These are phyloP conservation scores for Endogone sp. DNA, from an alignment of 192 early-diverging fungal species.

Conservation along the genomic window DNA sequence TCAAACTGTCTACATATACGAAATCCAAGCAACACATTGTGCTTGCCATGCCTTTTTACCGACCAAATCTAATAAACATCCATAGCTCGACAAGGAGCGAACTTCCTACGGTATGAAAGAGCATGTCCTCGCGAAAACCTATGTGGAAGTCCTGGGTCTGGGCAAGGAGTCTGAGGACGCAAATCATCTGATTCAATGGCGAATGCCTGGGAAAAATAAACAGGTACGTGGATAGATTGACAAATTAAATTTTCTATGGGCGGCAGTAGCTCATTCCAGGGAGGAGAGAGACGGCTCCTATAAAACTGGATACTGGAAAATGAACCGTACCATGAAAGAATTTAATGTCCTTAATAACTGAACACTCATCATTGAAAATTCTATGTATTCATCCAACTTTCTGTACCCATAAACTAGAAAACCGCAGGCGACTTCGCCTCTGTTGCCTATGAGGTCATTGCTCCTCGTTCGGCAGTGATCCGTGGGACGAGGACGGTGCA, in stretches of 20 bases:
- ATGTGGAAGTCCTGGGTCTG: conserved; percentile 58
- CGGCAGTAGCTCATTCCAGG: too few relatives aligned
- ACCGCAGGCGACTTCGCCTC: conserved; percentile 61
- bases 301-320: conserved; percentile 3
- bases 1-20: too few relatives aligned
- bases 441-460: conserved; percentile 43
- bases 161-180: conserved; percentile 53
- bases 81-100: conserved; percentile 51
- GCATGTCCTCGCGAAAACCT: conserved; percentile 56
- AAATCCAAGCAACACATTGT: too few relatives aligned
- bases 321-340: neutral
- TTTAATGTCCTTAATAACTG: neutral
- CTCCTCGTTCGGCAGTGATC: conserved; percentile 43
- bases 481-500: conserved; percentile 45
- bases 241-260: neutral
- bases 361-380: neutral
- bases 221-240: neutral
- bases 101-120: conserved; percentile 67
- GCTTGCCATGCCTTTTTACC: too few relatives aligned
- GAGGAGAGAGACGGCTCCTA: too few relatives aligned
- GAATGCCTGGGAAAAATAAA: conserved; percentile 33
- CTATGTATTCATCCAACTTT: neutral
- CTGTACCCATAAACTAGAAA: conserved; percentile 30
- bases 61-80: neutral
- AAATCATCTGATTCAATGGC: conserved; percentile 55